These are phyloP conservation scores for Neurospora pannonica DNA, from an alignment of 495 filamentous ascomycete species.

Conservation along the genomic window DNA sequence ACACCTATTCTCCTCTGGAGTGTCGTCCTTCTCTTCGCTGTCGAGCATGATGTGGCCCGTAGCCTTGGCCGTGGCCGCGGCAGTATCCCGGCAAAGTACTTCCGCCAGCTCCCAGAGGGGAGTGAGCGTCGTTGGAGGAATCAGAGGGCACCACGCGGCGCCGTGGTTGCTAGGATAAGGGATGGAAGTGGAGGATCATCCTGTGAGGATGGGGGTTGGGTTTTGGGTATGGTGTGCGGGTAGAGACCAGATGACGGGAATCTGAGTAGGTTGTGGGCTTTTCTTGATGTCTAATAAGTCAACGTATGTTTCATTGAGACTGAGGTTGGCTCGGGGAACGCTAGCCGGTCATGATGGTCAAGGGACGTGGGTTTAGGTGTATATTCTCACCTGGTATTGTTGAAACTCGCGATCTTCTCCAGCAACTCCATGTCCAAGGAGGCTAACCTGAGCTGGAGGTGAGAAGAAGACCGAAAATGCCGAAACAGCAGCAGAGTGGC, in stretches of 20 bases:
- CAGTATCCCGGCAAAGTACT: background rate
- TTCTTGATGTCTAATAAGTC: background rate
- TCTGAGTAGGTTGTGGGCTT: background rate
- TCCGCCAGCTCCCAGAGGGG: background rate
- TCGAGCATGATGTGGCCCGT: slow-evolving; percentile 27
- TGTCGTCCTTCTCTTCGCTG: background rate
- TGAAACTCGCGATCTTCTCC: too few relatives aligned
- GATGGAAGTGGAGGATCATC: background rate
- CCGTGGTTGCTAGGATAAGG: background rate
- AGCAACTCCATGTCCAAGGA: too few relatives aligned
- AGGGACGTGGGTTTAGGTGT: too few relatives aligned
- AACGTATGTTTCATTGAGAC: background rate
- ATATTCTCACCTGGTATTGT: too few relatives aligned
- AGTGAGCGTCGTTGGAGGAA: background rate
- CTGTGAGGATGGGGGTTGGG: background rate
- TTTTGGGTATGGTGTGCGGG: background rate
- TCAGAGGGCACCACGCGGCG: background rate
- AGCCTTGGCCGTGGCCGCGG: slow-evolving; percentile 2
- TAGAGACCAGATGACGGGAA: background rate
- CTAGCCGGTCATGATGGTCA: background rate
- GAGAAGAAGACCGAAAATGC: background rate
- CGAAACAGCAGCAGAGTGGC: background rate
- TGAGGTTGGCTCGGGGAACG: background rate
- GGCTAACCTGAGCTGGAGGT: too few relatives aligned
- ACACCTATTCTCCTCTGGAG: background rate